Evolutionary conservation across 352 stramenopile species (phyloP).

Genomic region (Phytophthora rubi): DNA sequence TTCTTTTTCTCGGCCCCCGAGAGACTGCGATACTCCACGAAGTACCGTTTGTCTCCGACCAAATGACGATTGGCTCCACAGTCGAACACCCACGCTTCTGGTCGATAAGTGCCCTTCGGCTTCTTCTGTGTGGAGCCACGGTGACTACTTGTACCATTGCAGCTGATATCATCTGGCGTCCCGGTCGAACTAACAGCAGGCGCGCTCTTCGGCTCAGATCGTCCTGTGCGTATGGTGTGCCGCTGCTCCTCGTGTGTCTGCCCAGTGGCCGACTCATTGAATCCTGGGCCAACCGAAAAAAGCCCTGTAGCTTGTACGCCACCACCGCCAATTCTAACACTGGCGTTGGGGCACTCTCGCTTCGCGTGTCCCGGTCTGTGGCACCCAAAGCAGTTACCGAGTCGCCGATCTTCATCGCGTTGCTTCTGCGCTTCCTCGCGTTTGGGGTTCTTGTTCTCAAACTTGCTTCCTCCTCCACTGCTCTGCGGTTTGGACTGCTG

Average conservation of each 20-base stretch:
- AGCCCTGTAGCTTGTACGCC: neutral
- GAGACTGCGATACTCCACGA: neutral
- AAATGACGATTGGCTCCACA: slow-evolving; percentile 2
- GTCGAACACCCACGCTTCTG: slow-evolving; percentile 8
- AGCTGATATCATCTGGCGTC: too few relatives aligned
- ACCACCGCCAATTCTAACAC: too few relatives aligned
- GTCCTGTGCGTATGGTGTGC: too few relatives aligned
- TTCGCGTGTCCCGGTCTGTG: slow-evolving; percentile 10
- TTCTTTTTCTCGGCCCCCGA: neutral
- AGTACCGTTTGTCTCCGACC: slow-evolving; percentile 15
- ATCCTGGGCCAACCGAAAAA: neutral
- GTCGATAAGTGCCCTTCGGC: neutral
- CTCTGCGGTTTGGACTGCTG: neutral
- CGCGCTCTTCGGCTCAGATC: too few relatives aligned
- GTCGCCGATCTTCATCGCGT: slow-evolving; percentile 1
- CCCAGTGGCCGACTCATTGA: too few relatives aligned
- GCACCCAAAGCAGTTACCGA: slow-evolving; percentile 8
- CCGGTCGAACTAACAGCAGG: too few relatives aligned
- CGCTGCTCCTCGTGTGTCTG: too few relatives aligned
- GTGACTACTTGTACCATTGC: neutral
- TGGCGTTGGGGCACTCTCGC: slow-evolving; percentile 2
- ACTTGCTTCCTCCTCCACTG: neutral
- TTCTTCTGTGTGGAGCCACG: neutral
- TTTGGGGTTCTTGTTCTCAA: too few relatives aligned
- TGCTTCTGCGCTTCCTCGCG: slow-evolving; percentile 7